phyloP scores from a whole-genome alignment of 352 stramenopile genomes.

The Phytophthora megakarya region DNA sequence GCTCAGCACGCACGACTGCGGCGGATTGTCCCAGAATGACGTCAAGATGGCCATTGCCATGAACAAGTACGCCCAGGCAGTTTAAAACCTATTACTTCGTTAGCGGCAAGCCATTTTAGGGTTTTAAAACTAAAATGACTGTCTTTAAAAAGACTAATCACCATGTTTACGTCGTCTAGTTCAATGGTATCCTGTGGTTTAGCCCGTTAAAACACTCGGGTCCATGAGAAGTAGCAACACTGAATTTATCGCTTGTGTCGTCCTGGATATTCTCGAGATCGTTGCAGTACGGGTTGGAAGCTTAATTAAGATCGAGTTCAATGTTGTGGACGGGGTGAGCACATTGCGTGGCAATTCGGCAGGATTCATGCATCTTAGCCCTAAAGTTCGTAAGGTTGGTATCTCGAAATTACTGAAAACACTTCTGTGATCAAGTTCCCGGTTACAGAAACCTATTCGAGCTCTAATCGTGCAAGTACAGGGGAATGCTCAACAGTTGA shows the following conservation, averaged over 20 bases:
- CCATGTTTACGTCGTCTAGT: constrained; percentile 17
- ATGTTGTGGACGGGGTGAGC: not conserved
- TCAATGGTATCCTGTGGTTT: constrained; percentile 3
- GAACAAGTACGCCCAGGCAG: constrained; percentile 62
- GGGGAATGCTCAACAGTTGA: no score
- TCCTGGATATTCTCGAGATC: constrained; percentile 14
- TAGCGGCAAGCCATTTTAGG: no score
- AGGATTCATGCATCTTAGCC: constrained; percentile 14
- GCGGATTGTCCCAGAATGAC: constrained; percentile 92
- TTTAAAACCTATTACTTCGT: constrained; percentile 23
- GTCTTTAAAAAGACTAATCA: constrained; percentile 9
- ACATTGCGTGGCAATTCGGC: constrained; percentile 25
- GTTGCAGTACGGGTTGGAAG: constrained; percentile 12
- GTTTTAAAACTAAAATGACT: not conserved
- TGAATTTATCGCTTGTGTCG: not conserved
- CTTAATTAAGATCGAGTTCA: constrained; percentile 2
- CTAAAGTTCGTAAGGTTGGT: constrained; percentile 7
- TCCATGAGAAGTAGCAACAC: constrained; percentile 13
- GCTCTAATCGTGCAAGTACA: no score
- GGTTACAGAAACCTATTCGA: not conserved
- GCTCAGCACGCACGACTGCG: constrained; percentile 96
- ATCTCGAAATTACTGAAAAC: constrained; percentile 15
- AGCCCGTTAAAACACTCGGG: not conserved
- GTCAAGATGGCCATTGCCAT: constrained; percentile 73
- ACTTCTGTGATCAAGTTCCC: constrained; percentile 30